Percentiles rank a stretch among this genome's conserved stretches.
Evolutionary conservation across 2,329 filamentous ascomycete species (phyloP).

Genomic region (Fusarium sp.): DNA sequence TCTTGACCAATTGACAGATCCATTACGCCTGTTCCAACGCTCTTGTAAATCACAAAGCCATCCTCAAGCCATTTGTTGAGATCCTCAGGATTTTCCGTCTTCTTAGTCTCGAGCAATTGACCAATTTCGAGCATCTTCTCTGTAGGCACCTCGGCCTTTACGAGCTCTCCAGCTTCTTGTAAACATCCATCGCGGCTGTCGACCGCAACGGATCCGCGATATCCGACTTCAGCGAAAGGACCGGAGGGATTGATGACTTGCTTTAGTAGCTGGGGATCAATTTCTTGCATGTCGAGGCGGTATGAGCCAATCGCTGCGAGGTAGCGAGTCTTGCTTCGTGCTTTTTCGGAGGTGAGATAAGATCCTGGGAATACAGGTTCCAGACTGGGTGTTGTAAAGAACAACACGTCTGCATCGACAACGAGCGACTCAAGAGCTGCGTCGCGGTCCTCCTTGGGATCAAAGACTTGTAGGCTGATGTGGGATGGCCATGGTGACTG

Average conservation of each 20-base stretch:
- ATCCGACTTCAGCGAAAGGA: neutral
- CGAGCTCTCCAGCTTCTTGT: constrained; percentile 49
- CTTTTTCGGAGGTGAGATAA: constrained; percentile 38
- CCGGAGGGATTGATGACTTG: constrained; percentile 31
- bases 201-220: constrained; percentile 39
- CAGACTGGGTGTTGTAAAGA: constrained; percentile 50
- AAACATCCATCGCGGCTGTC: constrained; percentile 48
- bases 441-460: constrained; percentile 17
- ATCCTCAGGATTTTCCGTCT: constrained; percentile 1
- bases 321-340: constrained; percentile 43
- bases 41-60: constrained; percentile 77
- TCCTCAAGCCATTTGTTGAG: constrained; percentile 70
- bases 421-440: constrained; percentile 35
- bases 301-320: constrained; percentile 51
- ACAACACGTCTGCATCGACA: constrained; percentile 45
- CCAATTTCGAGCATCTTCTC: constrained; percentile 58
- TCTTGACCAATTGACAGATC: constrained; percentile 73
- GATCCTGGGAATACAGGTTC: constrained; percentile 46
- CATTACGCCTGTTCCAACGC: constrained; percentile 75
- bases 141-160: constrained; percentile 41
- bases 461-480: constrained; percentile 30
- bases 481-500: constrained; percentile 30
- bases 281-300: constrained; percentile 50
- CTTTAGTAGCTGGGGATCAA: constrained; percentile 48
- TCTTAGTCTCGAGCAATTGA: constrained; percentile 60